phyloP scores from a whole-genome alignment of 805 yeast genomes.

The Teunomyces cretensis region DNA sequence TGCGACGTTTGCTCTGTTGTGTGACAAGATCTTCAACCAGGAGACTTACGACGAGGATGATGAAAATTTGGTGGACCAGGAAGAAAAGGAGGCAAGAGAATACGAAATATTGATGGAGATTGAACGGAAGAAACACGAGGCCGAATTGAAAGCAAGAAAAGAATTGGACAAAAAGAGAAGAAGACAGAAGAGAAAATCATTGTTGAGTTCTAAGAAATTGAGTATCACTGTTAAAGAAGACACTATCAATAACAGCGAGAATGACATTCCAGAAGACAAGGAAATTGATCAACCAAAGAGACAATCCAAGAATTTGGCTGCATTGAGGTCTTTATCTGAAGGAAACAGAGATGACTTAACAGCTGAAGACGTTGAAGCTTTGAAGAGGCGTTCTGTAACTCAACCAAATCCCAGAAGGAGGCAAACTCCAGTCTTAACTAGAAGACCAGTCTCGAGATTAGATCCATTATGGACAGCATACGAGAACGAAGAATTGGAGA shows the following conservation, averaged over 20 bases:
- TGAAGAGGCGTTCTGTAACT: conserved; percentile 49
- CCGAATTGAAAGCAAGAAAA: conserved; percentile 47
- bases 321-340: conserved; percentile 39
- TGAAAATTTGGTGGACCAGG: conserved; percentile 41
- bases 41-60: conserved; percentile 55
- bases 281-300: conserved; percentile 37
- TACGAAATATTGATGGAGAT: conserved; percentile 49
- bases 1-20: conserved; percentile 72
- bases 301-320: conserved; percentile 24
- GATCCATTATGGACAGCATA: conserved; percentile 58
- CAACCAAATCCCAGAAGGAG: conserved; percentile 36
- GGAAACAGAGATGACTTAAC: conserved; percentile 36
- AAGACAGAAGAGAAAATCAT: conserved; percentile 41
- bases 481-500: conserved; percentile 46
- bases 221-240: conserved; percentile 39
- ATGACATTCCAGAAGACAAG: conserved; percentile 25
- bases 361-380: conserved; percentile 42
- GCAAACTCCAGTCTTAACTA: conserved; percentile 41
- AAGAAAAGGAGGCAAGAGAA: conserved; percentile 42
- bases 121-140: conserved; percentile 51
- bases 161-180: conserved; percentile 47
- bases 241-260: conserved; percentile 13
- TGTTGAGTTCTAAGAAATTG: conserved; percentile 37
- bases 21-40: conserved; percentile 75
- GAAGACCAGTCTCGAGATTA: conserved; percentile 55